Base-by-base conservation (phyloP, 208 protist species). In the Crithidia sp. region DNA sequence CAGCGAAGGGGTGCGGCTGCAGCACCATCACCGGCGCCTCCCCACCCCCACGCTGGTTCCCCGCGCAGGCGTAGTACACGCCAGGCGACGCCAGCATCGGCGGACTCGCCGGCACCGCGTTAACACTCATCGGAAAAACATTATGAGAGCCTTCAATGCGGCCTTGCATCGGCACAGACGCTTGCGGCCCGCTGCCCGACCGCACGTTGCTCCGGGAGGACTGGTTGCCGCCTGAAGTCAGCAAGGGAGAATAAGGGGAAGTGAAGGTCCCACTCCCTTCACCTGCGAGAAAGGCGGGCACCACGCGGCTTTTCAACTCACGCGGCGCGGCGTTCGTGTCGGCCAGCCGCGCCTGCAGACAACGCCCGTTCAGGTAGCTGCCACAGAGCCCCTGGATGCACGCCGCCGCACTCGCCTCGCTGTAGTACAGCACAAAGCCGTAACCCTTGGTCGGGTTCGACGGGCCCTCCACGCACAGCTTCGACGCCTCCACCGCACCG, bases 391-490 rank as follows among this genome's bases (percentile, higher is more conserved):
- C 67, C 58, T 72, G 53, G 45, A 94, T 91, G 80, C 86, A 91
- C 40, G 63, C 66, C 8, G 60, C 62, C 13, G 89, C 89, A 67
- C 68, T 77, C 53, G 57, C 83, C 66, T 85, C 74, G 13, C 76
- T 70, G 60, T 77, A 86, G 72, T 90, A 94, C 54, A 94, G 82
- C 17, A 81, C 85, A 60, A 94, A 94, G 37, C 89, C 85, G 67
- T 91, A 91, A 12, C 85, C 82, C 59, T 90, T 91, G 13, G 66
- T 85, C 7, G 83, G 81, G 16, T 67, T 69, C 19, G 65, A 74
- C 43, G 71, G 83, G 28, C 41, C 71, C 58, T 90, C 82, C 17
- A 87, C 67, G 44, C 74, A 87, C 39, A 94, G 63, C 71, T 90
- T 89, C 36, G 79, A 86, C 28, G 89, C 89, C 76, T 91, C 89